Evolutionary conservation across 2,329 filamentous ascomycete species (phyloP).

Genomic region (Alternaria panax): DNA sequence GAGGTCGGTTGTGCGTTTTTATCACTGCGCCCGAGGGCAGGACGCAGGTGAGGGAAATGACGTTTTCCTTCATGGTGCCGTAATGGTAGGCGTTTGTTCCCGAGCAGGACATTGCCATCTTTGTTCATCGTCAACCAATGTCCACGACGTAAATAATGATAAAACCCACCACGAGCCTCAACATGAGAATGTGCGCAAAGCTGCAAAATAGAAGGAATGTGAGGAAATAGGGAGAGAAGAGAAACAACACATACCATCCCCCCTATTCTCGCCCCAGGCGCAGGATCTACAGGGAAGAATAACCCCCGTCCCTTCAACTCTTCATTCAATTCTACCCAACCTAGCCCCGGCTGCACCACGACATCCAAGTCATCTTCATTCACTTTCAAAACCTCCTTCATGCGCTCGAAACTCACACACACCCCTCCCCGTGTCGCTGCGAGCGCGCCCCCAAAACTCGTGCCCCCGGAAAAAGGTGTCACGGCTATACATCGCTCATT

Average conservation of each 20-base stretch:
- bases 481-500: slow-evolving; percentile 79
- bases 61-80: slow-evolving; percentile 93
- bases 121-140: neutral
- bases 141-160: no score
- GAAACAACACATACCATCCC: slow-evolving; percentile 84
- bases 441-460: slow-evolving; percentile 86
- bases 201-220: neutral
- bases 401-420: slow-evolving; percentile 81
- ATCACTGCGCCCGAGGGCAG: slow-evolving; percentile 87
- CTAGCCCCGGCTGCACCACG: slow-evolving; percentile 68
- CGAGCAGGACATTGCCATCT: slow-evolving; percentile 67
- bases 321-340: slow-evolving; percentile 85
- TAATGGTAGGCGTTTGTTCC: slow-evolving; percentile 93
- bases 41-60: slow-evolving; percentile 82
- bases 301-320: slow-evolving; percentile 69
- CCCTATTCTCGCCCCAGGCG: slow-evolving; percentile 87
- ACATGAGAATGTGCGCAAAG: no score
- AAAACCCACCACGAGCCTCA: no score
- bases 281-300: slow-evolving; percentile 93
- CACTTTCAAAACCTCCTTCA: slow-evolving; percentile 82
- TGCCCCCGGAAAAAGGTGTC: slow-evolving; percentile 86
- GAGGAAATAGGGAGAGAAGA: neutral
- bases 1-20: slow-evolving; percentile 83
- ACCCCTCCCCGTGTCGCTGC: slow-evolving; percentile 80
- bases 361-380: slow-evolving; percentile 73